Conservation (phyloP, 129 eudicot species). For the Kitagawia praeruptora region DNA sequence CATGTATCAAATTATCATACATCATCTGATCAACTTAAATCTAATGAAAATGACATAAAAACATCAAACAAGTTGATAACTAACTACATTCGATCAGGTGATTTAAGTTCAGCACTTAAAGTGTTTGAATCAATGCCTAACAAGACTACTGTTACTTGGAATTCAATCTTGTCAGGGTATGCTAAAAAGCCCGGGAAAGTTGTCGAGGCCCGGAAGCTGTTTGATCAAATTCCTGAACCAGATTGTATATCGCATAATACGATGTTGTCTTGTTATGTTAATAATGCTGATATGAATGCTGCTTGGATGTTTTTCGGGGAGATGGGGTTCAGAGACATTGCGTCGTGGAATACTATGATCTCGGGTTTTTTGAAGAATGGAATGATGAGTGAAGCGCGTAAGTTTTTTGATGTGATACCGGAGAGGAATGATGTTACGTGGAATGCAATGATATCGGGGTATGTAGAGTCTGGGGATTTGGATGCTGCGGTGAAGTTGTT, state of each 20-base stretch:
- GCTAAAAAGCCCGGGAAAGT: constrained; percentile 28
- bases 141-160: constrained; percentile 57
- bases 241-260: constrained; percentile 62
- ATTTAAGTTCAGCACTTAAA: constrained; percentile 47
- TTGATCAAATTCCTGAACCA: constrained; percentile 73
- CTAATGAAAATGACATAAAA: constrained; percentile 14
- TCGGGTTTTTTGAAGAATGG: constrained; percentile 50
- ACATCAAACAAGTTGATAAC: constrained; percentile 55
- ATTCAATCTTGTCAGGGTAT: constrained; percentile 64
- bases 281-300: constrained; percentile 29
- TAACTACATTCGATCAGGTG: constrained; percentile 32
- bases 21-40: neutral
- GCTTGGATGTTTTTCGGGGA: constrained; percentile 45
- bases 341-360: constrained; percentile 85
- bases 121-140: constrained; percentile 44
- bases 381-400: constrained; percentile 51
- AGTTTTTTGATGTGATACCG: constrained; percentile 46
- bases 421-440: constrained; percentile 59
- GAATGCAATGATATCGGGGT: constrained; percentile 79
- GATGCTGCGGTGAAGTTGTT: constrained; percentile 46
- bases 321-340: constrained; percentile 52
- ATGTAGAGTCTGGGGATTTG: constrained; percentile 48
- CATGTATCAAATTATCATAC: neutral
- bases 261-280: constrained; percentile 66
- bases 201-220: constrained; percentile 61